These are phyloP conservation scores for Beauveria pseudobassiana DNA, from an alignment of 2,329 filamentous ascomycete genomes.

Conservation along the genomic window DNA sequence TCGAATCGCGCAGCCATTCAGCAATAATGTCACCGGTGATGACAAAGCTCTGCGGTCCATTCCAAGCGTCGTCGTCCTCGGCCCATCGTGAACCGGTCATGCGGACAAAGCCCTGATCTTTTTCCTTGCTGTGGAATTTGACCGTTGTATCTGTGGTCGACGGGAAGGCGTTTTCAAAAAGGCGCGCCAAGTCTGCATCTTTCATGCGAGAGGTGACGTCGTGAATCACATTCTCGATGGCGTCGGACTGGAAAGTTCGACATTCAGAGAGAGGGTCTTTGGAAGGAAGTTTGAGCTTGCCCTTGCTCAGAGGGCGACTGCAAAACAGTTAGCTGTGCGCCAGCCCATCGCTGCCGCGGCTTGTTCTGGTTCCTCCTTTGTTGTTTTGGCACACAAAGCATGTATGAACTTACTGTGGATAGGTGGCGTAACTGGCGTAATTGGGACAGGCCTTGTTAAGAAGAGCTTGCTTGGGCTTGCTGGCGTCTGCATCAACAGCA, in stretches of 20 bases:
- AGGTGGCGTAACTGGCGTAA: conserved; percentile 31
- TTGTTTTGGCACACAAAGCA: not conserved
- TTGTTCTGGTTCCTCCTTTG: not conserved
- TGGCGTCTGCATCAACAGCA: conserved; percentile 15
- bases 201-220: conserved; percentile 73
- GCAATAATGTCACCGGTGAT: conserved; percentile 91
- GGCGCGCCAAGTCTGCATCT: conserved; percentile 78
- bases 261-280: conserved; percentile 74
- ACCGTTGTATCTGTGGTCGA: conserved; percentile 77
- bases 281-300: conserved; percentile 72
- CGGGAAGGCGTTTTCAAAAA: conserved; percentile 81
- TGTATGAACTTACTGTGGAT: conserved; percentile 30
- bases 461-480: conserved; percentile 18
- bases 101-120: conserved; percentile 30
- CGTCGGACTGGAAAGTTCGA: conserved; percentile 79
- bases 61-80: conserved; percentile 58
- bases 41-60: conserved; percentile 83
- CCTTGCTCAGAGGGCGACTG: conserved; percentile 72
- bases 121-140: conserved; percentile 70
- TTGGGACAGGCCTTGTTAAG: conserved; percentile 31
- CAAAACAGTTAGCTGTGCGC: not conserved
- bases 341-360: not conserved
- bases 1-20: conserved; percentile 87
- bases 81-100: conserved; percentile 23
- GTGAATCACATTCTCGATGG: conserved; percentile 81